Base-by-base conservation (phyloP, 2,329 filamentous ascomycete genomes). In the Colletotrichum simmondsii region DNA sequence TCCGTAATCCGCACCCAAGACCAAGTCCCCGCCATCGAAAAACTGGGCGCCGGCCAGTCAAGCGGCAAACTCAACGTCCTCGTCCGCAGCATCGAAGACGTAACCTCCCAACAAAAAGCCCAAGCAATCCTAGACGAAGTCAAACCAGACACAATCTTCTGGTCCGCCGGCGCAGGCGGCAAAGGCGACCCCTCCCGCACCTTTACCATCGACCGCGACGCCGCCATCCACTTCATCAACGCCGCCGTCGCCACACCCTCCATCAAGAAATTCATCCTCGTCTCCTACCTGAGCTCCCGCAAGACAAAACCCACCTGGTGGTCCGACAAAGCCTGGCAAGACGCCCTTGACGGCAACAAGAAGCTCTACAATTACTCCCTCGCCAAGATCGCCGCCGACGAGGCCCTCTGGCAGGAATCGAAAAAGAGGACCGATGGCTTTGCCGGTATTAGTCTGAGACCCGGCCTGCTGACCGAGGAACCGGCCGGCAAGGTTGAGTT, bases 1-100 rank as follows among this genome's bases (percentile, higher is more conserved):
- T 94, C 92, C 80, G 85, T 97, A 73, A 92, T 97, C 80, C 93
- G 94, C 77, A 89, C 91, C 75, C 85, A 90, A n/a, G 90, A 91
- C 0, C 94, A 97, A 76, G 87, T 89, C 56, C 79, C 85, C 4
- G 85, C 91, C 65, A 91, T 97, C 70, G 83, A 92, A 77, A 87
- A 87, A 69, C 87, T 94, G 3, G 90, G 87, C 71, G 81, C 86
- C 22, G 88, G 86, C 22, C 85, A 89, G 66, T 87, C 42, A 19
- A 7, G 32, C 87, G 2, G 92, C 30, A 92, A 89, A 74, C 83
- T 97, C 49, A 87, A 90, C 66, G 92, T 95, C 3, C 84, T 95
- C 1, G 87, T 96, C 19, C 88, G 88, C 78, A 94, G 91, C 78
- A 67, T 96, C 24, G 93, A 94, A 66, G 92, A 94, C 22, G 87